Percentiles rank a stretch among this genome's conserved stretches.
Evolutionary conservation across 2,329 filamentous ascomycete species (phyloP).

Genomic region (Pseudogymnoascus sp.): DNA sequence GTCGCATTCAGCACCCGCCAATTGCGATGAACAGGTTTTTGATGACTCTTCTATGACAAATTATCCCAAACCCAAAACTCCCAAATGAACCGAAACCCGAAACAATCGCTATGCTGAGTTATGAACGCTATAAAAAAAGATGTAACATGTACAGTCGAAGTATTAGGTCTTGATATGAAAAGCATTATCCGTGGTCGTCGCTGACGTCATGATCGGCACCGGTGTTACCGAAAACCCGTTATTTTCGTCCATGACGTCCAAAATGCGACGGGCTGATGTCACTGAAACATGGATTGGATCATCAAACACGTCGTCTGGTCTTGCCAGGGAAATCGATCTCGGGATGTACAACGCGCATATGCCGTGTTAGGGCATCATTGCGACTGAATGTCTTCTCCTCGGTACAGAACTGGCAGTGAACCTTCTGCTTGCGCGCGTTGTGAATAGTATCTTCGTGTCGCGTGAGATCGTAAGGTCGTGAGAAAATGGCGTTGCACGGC

Average conservation of each 20-base stretch:
- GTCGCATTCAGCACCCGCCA: background rate
- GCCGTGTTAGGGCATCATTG: conserved; percentile 86
- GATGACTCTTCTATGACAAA: conserved; percentile 6
- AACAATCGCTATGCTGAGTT: conserved; percentile 5
- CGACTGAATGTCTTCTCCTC: conserved; percentile 97
- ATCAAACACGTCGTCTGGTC: conserved; percentile 28
- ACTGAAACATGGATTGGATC: conserved; percentile 7
- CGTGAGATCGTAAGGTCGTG: conserved; percentile 90
- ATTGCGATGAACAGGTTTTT: conserved; percentile 5
- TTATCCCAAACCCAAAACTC: background rate
- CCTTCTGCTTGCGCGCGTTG: conserved; percentile 89
- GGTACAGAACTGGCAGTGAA: conserved; percentile 83
- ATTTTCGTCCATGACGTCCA: background rate
- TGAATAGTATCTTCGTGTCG: conserved; percentile 97
- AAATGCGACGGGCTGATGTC: background rate
- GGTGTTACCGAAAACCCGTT: background rate
- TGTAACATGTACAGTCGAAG: background rate
- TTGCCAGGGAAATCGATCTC: conserved; percentile 76
- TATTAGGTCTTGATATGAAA: background rate
- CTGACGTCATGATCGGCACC: conserved; percentile 5
- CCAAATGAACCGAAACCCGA: background rate
- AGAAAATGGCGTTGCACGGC: conserved; percentile 90
- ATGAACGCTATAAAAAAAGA: background rate
- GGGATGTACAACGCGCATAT: conserved; percentile 90
- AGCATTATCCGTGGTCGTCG: background rate